Evolutionary conservation across 2,329 filamentous ascomycete genomes (phyloP), one percentile per base, ranked within the genome.

Genomic region (Mollisiaceae sp.): DNA sequence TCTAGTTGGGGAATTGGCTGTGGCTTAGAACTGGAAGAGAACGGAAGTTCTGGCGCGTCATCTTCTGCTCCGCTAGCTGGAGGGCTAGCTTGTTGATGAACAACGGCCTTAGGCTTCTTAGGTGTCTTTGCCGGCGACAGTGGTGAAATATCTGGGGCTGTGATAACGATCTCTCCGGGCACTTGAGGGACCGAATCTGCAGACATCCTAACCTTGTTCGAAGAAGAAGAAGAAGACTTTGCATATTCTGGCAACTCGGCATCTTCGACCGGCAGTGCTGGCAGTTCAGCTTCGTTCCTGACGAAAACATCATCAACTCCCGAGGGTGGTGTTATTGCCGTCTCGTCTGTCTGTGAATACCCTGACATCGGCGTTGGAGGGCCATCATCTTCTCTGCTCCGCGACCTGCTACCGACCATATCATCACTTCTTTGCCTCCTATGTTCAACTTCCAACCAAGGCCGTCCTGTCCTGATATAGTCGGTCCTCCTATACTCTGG

Each of bases 311-410:
- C 61, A 35, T 66, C 65, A 12, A 9, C 52, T 11, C 59, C 67
- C n/a, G 67, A 66, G 2, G 67, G 62, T 8, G 66, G 61, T 15
- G 67, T 65, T 35, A 60, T 47, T 11, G 36, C 55, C 8, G 55
- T 14, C 15, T 69, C 61, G 15, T 71, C 72, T 9, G 62, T 67
- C 9, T 65, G 65, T 0, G 70, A 72, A 43, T 71, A 72, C 9
- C 64, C 58, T 35, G 69, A 72, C 8, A 71, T 57, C 24, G 72
- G 73, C 3, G 71, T 74, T 9, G 67, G 69, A 11, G 69, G 69
- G 2, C 67, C 57, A 18, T 69, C 66, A 47, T 69, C 67, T n/a
- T 63, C 67, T 38, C 55, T 39, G n/a, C n/a, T 50, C 52, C 56
- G 47, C 62, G n/a, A 65, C 66, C 69, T 55, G 61, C 56, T 11